Conservation (phyloP, 108 stramenopile species). For the Seminavis robusta region DNA sequence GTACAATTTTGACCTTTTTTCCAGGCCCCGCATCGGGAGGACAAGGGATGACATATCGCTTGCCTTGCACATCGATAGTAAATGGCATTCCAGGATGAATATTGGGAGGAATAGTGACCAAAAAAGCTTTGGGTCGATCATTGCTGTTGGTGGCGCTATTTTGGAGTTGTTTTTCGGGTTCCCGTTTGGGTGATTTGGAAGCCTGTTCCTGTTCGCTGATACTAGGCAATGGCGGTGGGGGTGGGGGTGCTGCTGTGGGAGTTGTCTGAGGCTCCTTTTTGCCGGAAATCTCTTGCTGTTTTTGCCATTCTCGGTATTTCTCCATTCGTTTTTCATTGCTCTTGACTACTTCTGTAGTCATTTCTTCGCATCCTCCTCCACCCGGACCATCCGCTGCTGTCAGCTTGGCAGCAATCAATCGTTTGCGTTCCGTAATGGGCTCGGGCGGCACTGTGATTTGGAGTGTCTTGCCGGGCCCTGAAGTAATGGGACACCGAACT, state of each 20-base stretch:
- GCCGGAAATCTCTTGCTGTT: too few species aligned
- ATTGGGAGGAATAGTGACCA: conserved; percentile 70
- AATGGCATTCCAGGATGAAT: conserved; percentile 70
- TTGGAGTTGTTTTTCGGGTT: too few species aligned
- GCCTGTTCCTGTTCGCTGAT: too few species aligned
- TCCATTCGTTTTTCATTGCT: too few species aligned
- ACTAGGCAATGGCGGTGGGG: too few species aligned
- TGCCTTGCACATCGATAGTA: conserved; percentile 74
- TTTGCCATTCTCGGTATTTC: too few species aligned
- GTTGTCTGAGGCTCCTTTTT: too few species aligned
- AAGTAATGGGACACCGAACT: conserved; percentile 39
- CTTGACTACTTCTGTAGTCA: conserved; percentile 22
- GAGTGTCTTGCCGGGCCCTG: conserved; percentile 38
- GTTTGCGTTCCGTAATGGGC: conserved; percentile 15
- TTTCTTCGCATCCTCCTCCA: conserved; percentile 39
- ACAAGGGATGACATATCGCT: conserved; percentile 85
- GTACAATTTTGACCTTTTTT: conserved; percentile 67
- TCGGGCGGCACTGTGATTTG: conserved; percentile 49
- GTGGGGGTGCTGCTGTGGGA: too few species aligned
- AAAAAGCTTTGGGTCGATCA: conserved; percentile 64
- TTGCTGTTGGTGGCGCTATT: too few species aligned
- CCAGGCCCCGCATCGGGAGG: conserved; percentile 82
- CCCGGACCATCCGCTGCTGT: conserved; percentile 31
- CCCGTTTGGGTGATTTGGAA: too few species aligned
- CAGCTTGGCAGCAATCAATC: conserved; percentile 27